phyloP scores from a whole-genome alignment of 306 rosid species.

The Sicyos baderoa region DNA sequence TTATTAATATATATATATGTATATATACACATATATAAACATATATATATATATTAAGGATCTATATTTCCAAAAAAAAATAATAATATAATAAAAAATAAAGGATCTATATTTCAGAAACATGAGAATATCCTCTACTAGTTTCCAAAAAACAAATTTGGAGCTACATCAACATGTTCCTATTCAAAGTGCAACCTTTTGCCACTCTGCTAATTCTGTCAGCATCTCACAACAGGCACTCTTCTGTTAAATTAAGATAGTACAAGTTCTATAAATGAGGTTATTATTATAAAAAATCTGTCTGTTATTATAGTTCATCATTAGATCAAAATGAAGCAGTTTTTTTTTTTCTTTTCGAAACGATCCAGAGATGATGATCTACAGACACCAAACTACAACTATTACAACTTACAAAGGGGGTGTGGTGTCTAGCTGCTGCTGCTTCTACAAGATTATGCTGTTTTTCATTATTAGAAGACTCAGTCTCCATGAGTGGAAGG shows the following conservation, averaged over 20 bases:
- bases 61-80: too few species aligned
- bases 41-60: too few species aligned
- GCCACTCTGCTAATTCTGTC: conserved; percentile 1
- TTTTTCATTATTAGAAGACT: conserved; percentile 21
- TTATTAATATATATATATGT: too few species aligned
- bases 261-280: background rate
- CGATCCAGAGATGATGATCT: conserved; percentile 21
- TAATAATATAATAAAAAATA: too few species aligned
- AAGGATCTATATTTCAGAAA: too few species aligned
- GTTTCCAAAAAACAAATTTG: background rate
- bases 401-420: conserved; percentile 9
- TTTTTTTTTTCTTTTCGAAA: background rate
- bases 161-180: background rate
- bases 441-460: conserved; percentile 25
- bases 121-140: background rate
- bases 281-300: conserved; percentile 4
- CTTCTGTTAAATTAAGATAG: background rate
- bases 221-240: background rate
- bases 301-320: conserved; percentile 17
- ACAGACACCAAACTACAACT: conserved; percentile 7
- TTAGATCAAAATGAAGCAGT: background rate
- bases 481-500: conserved; percentile 57
- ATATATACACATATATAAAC: too few species aligned
- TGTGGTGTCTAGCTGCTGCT: background rate
- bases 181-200: background rate